These are phyloP conservation scores for Penicillium herquei DNA, from an alignment of 495 filamentous ascomycete species.

Conservation along the genomic window DNA sequence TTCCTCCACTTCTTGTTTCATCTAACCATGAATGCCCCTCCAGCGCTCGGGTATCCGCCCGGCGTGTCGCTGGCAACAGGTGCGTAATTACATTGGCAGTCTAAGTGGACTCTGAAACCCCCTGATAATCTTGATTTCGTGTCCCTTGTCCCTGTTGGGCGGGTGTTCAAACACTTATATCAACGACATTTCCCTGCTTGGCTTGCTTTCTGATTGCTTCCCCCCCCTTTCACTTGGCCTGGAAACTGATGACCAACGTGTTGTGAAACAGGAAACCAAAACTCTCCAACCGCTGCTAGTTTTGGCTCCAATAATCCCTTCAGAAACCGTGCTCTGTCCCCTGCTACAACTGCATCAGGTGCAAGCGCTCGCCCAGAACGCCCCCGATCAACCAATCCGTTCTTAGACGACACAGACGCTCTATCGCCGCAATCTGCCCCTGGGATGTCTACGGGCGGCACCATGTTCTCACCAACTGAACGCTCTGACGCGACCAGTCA, in stretches of 20 bases:
- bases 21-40: slow-evolving; percentile 40
- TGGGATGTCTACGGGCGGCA: slow-evolving; percentile 41
- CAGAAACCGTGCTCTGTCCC: slow-evolving; percentile 82
- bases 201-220: background rate
- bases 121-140: background rate
- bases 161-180: background rate
- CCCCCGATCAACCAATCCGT: slow-evolving; percentile 86
- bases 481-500: slow-evolving; percentile 56
- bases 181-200: background rate
- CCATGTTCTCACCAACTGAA: slow-evolving; percentile 56
- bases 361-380: slow-evolving; percentile 52
- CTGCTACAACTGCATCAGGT: slow-evolving; percentile 50
- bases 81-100: slow-evolving; percentile 29
- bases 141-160: background rate
- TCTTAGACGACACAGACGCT: slow-evolving; percentile 69
- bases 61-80: slow-evolving; percentile 40
- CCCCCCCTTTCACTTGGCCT: background rate
- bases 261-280: slow-evolving; percentile 5
- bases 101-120: background rate
- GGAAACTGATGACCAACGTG: slow-evolving; percentile 13
- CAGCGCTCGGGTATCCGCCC: slow-evolving; percentile 38
- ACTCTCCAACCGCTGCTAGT: slow-evolving; percentile 55
- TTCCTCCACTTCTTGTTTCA: slow-evolving; percentile 25
- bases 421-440: slow-evolving; percentile 48
- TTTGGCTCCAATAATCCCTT: slow-evolving; percentile 98